Evolutionary conservation across 176 grass and related monocot species (phyloP).

Genomic region (Pontederia paniculata): DNA sequence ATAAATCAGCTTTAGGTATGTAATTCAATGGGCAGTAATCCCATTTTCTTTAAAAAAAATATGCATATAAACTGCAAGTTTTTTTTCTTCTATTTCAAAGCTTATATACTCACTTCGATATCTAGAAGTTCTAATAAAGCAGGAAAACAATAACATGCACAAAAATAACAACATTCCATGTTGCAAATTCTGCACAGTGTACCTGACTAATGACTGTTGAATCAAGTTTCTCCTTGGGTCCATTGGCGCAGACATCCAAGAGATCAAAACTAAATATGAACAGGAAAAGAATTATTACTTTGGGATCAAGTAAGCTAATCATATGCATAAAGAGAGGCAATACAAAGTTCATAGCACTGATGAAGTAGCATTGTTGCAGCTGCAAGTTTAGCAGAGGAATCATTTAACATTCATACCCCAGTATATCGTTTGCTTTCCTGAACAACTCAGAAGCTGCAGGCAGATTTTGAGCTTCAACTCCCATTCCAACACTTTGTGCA

Average conservation of each 20-base stretch:
- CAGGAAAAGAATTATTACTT: constrained; percentile 5
- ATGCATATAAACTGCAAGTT: no score
- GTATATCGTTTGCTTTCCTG: constrained; percentile 76
- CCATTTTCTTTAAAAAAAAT: no score
- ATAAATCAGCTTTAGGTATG: no score
- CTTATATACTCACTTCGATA: no score
- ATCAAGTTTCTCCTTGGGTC: constrained; percentile 89
- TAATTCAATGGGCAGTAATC: no score
- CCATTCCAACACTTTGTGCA: constrained; percentile 92
- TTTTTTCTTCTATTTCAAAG: no score
- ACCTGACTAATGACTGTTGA: constrained; percentile 98
- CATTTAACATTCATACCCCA: constrained; percentile 40
- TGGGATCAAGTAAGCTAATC: neutral
- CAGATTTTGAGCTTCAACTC: constrained; percentile 55
- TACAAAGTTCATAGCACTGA: neutral
- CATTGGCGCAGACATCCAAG: constrained; percentile 79
- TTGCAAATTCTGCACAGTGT: neutral
- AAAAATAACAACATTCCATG: no score
- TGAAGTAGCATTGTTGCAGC: no score
- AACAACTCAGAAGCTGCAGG: constrained; percentile 64
- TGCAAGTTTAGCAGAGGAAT: neutral
- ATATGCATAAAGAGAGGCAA: neutral
- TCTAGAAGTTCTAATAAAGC: no score
- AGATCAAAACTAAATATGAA: constrained; percentile 58
- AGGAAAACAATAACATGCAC: no score